A percentile compares a stretch with the other conserved stretches of the same genome.
phyloP scores from a whole-genome alignment of 495 filamentous ascomycete species.

The Aspergillus affinis region DNA sequence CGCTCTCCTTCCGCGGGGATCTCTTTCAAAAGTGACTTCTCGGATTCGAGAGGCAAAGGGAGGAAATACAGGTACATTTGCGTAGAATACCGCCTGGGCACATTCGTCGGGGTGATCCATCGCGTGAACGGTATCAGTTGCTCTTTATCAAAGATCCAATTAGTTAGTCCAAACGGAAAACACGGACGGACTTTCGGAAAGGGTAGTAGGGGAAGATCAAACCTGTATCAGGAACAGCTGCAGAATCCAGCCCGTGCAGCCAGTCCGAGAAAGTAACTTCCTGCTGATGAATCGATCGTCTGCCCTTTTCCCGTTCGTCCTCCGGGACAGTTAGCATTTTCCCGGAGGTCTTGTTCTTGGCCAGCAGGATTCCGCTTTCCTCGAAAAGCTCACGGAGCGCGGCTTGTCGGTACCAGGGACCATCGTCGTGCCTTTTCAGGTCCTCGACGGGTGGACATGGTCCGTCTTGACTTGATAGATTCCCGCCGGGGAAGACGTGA shows the following conservation, averaged over 20 bases:
- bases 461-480: slow-evolving; percentile 70
- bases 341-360: slow-evolving; percentile 46
- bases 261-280: slow-evolving; percentile 64
- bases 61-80: slow-evolving; percentile 97
- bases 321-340: slow-evolving; percentile 58
- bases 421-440: slow-evolving; percentile 62
- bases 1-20: slow-evolving; percentile 36
- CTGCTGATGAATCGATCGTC: slow-evolving; percentile 64
- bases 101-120: slow-evolving; percentile 80
- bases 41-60: slow-evolving; percentile 56
- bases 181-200: neutral
- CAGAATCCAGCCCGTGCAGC: slow-evolving; percentile 59
- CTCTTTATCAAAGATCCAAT: slow-evolving; percentile 38
- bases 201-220: slow-evolving; percentile 14
- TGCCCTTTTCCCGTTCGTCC: slow-evolving; percentile 59
- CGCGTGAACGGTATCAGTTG: slow-evolving; percentile 79
- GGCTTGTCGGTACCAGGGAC: slow-evolving; percentile 65
- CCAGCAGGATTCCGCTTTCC: slow-evolving; percentile 87
- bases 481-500: slow-evolving; percentile 96
- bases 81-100: slow-evolving; percentile 77
- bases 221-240: slow-evolving; percentile 68
- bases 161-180: slow-evolving; percentile 1
- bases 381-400: slow-evolving; percentile 93
- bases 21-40: slow-evolving; percentile 30
- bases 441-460: slow-evolving; percentile 46